Conservation (phyloP, 257 asterid species). For the Ilex aquifolium region DNA sequence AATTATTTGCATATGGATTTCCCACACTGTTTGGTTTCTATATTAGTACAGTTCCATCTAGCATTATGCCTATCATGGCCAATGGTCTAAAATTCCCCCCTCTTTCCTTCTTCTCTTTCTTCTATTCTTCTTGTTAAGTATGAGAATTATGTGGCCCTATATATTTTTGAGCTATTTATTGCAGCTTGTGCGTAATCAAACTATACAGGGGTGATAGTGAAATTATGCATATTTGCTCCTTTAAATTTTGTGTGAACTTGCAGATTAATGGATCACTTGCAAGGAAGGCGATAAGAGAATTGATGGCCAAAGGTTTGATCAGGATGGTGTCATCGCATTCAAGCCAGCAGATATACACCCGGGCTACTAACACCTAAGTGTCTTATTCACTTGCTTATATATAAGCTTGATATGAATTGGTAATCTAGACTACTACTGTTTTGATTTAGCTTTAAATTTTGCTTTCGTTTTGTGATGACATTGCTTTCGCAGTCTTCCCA, state of each 20-base stretch:
- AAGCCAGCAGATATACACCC: conserved; percentile 90
- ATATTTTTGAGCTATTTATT: neutral
- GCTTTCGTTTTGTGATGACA: no score
- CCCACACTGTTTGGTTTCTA: no score
- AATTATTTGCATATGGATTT: no score
- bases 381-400: conserved; percentile 4
- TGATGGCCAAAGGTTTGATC: conserved; percentile 66
- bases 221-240: neutral
- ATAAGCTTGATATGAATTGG: neutral
- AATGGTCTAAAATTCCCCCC: neutral
- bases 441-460: neutral
- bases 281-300: conserved; percentile 70
- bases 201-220: neutral
- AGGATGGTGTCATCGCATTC: conserved; percentile 76
- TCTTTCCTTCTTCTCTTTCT: neutral
- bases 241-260: neutral
- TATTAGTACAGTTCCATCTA: no score
- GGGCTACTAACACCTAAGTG: conserved; percentile 76
- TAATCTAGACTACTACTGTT: neutral
- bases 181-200: neutral
- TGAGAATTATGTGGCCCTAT: neutral
- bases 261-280: conserved; percentile 90
- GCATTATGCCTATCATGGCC: neutral
- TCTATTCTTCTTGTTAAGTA: no score
- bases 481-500: no score